Evolutionary conservation across 768 basidiomycete genomes (phyloP).

Genomic region (Dioszegia crocea): DNA sequence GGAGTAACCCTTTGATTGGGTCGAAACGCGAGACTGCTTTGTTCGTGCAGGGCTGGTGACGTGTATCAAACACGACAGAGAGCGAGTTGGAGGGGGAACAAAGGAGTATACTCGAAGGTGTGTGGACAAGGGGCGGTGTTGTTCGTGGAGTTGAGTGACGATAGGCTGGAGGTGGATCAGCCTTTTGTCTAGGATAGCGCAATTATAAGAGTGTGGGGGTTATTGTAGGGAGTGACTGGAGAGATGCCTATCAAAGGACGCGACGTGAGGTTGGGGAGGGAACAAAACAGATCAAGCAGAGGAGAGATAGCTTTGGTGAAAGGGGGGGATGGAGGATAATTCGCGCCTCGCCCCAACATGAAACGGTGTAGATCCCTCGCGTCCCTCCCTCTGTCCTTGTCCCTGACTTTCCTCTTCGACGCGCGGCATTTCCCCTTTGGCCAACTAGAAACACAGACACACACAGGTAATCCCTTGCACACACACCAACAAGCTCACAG

Average conservation of each 20-base stretch:
- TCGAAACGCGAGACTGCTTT: background rate
- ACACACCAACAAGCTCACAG: too few relatives aligned
- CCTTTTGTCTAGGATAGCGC: background rate
- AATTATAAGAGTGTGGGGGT: background rate
- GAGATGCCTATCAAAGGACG: conserved; percentile 8
- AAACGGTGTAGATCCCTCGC: background rate
- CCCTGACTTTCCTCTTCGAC: too few relatives aligned
- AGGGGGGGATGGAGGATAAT: too few relatives aligned
- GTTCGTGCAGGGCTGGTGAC: background rate
- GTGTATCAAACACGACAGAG: conserved; percentile 6
- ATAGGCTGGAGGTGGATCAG: background rate
- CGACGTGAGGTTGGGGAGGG: background rate
- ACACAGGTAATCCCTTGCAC: background rate
- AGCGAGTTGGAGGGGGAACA: background rate
- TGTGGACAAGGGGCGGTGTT: background rate
- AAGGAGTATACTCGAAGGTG: conserved; percentile 5
- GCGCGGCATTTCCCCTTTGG: background rate
- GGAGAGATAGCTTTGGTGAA: background rate
- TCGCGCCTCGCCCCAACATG: background rate
- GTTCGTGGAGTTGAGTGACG: background rate
- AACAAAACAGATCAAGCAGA: background rate
- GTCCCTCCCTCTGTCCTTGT: background rate
- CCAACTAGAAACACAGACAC: background rate
- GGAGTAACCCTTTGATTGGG: background rate
- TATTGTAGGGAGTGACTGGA: too few relatives aligned